phyloP scores from a whole-genome alignment of 2,329 filamentous ascomycete species.

The Drechslerella dactyloides region DNA sequence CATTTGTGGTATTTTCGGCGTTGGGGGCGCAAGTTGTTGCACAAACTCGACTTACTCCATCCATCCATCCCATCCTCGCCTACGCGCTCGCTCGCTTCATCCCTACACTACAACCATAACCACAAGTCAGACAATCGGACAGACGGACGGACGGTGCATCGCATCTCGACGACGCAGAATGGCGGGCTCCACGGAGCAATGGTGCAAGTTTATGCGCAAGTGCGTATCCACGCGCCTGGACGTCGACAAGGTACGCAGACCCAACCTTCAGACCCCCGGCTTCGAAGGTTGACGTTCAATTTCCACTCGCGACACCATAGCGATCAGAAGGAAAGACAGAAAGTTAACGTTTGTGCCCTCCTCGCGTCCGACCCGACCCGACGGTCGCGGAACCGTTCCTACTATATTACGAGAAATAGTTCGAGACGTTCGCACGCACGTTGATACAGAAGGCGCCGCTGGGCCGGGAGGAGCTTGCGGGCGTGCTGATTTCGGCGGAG shows the following conservation, averaged over 20 bases:
- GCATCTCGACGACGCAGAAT: constrained; percentile 8
- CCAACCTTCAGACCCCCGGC: constrained; percentile 4
- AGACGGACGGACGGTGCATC: constrained; percentile 1
- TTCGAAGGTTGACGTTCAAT: constrained; percentile 40
- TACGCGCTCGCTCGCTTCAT: not conserved
- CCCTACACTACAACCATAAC: too few species aligned
- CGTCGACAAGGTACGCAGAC: constrained; percentile 38
- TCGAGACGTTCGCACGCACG: constrained; percentile 63
- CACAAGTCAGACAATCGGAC: not conserved
- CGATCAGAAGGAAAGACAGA: constrained; percentile 14
- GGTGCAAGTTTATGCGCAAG: constrained; percentile 48
- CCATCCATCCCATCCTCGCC: not conserved
- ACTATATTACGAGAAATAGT: too few species aligned
- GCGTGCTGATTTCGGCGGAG: constrained; percentile 67
- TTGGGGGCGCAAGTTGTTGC: constrained; percentile 2
- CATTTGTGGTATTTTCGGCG: constrained; percentile 18
- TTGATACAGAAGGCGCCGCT: constrained; percentile 65
- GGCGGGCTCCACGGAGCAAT: constrained; percentile 28
- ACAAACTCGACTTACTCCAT: constrained; percentile 6
- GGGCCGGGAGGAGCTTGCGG: constrained; percentile 63
- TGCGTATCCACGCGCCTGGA: constrained; percentile 44
- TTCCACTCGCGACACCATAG: too few species aligned
- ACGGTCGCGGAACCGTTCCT: too few species aligned
- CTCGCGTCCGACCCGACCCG: not conserved
- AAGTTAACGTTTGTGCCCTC: constrained; percentile 37